Conservation (phyloP, 148 eudicot species). For the Diospyros lotus region DNA sequence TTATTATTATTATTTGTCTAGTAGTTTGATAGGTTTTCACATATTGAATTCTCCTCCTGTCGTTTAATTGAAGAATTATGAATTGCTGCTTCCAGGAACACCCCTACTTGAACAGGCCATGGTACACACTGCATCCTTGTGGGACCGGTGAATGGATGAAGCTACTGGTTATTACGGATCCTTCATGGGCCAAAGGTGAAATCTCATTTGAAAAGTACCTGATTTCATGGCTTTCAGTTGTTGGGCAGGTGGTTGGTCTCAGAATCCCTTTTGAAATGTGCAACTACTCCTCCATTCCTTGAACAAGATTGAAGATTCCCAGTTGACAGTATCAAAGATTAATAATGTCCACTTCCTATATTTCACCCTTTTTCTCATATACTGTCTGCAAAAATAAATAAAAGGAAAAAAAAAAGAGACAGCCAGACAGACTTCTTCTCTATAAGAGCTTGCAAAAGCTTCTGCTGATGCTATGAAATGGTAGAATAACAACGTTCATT, state of each 20-base stretch:
- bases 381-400: neutral
- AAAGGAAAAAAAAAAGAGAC: neutral
- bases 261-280: constrained; percentile 62
- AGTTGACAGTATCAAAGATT: no score
- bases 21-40: no score
- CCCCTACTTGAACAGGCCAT: constrained; percentile 80
- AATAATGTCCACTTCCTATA: no score
- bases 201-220: constrained; percentile 42
- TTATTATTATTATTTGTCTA: no score
- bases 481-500: neutral
- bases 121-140: constrained; percentile 89
- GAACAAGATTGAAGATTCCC: no score
- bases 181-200: constrained; percentile 18
- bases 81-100: constrained; percentile 54
- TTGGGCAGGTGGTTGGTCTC: constrained; percentile 84
- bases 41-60: no score
- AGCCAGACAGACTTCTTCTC: neutral
- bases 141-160: constrained; percentile 90
- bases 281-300: neutral
- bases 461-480: no score
- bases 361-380: neutral
- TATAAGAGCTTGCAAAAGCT: neutral
- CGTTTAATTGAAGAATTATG: no score
- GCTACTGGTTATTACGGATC: constrained; percentile 38
- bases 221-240: constrained; percentile 77